Evolutionary conservation across 345 rosid species (phyloP).

Genomic region (Hevea brasiliensis): DNA sequence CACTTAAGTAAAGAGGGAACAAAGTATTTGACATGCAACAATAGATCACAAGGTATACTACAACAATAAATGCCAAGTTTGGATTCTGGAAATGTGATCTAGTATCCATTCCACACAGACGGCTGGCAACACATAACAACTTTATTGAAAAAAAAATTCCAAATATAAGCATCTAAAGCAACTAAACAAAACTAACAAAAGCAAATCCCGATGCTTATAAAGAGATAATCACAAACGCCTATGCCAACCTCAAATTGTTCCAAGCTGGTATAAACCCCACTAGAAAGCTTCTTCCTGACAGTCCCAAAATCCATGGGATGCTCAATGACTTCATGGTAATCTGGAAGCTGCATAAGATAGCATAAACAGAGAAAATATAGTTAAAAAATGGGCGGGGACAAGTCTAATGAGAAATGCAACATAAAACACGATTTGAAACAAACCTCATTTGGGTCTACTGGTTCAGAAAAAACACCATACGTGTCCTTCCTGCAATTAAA

Average conservation of each 20-base stretch:
- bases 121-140: background rate
- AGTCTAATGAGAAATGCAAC: background rate
- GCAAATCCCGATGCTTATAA: background rate
- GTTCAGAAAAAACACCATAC: conserved; percentile 32
- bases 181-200: conserved; percentile 1
- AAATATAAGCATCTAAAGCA: conserved; percentile 4
- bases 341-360: conserved; percentile 28
- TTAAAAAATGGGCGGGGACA: background rate
- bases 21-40: background rate
- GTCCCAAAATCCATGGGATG: conserved; percentile 37
- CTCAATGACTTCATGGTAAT: conserved; percentile 31
- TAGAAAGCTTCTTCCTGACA: conserved; percentile 24
- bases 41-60: background rate
- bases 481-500: conserved; percentile 33
- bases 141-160: background rate
- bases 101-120: background rate
- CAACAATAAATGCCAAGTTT: background rate
- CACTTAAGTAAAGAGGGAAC: background rate
- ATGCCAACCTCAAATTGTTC: conserved; percentile 35
- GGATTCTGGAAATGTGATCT: background rate
- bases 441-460: conserved; percentile 32
- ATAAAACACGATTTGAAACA: conserved; percentile 6
- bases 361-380: background rate
- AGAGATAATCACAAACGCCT: background rate
- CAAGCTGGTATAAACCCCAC: conserved; percentile 20